These are phyloP conservation scores for Crithidia brevicula DNA, from an alignment of 208 protist species.

Conservation along the genomic window DNA sequence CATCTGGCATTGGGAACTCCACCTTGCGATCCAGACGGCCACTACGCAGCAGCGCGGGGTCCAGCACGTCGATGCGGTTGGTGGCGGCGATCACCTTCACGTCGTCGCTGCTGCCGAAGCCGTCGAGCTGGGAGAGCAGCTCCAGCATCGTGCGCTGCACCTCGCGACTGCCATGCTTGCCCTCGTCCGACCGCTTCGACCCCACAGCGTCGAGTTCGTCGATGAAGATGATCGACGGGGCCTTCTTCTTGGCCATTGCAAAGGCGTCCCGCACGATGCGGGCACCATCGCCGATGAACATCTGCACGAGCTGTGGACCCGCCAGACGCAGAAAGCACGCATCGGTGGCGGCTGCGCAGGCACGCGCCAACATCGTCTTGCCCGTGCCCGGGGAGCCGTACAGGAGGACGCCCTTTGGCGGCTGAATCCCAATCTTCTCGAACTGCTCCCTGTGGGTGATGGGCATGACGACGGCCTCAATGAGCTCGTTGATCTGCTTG, in stretches of 20 bases:
- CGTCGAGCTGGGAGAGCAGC: conserved; percentile 99
- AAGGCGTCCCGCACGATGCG: conserved; percentile 99
- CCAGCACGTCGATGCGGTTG: conserved; percentile 99
- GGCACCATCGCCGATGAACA: conserved; percentile 98
- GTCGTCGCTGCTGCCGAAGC: conserved; percentile 96
- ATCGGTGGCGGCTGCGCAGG: conserved; percentile 99
- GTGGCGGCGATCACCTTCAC: conserved; percentile 99
- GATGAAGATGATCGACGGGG: conserved; percentile 99
- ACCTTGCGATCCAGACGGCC: conserved; percentile 99
- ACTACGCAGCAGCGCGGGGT: conserved; percentile 99
- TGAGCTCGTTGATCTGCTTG: conserved; percentile 99
- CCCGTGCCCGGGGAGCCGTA: conserved; percentile 99
- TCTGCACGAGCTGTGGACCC: conserved; percentile 99
- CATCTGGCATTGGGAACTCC: conserved; percentile 99
- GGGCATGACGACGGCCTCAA: conserved; percentile 99
- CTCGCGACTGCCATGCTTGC: conserved; percentile 98
- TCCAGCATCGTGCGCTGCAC: conserved; percentile 99
- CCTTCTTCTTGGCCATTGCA: conserved; percentile 99
- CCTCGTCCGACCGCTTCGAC: conserved; percentile 98
- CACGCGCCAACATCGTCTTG: conserved; percentile 98
- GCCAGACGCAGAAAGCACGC: conserved; percentile 99
- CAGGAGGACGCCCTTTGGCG: conserved; percentile 98
- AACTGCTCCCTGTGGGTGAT: conserved; percentile 99
- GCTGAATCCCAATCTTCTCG: conserved; percentile 98
- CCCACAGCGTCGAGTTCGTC: conserved; percentile 99